Evolutionary conservation across 2,329 filamentous ascomycete genomes (phyloP), one percentile per base, ranked within the genome.

Genomic region (Cytospora paraplurivora): DNA sequence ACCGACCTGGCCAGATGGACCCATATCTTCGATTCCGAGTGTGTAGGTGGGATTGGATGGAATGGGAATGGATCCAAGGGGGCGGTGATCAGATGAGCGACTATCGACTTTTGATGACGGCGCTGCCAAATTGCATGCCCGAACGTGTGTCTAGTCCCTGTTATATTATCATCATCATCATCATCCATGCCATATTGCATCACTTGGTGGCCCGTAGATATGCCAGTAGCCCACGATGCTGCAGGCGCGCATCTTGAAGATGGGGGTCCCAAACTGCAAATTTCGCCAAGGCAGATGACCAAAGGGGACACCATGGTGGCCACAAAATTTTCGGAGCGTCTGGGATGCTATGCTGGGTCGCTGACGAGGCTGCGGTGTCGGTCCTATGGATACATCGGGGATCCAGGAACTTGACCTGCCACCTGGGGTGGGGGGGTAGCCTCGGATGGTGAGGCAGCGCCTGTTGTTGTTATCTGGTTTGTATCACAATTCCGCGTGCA

Each of bases 21-120:
- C 63, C 63, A 63, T 65, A 52, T 38, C 51, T 49, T 55, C 50
- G 59, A 56, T 61, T 27, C 62, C 47, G 17, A n/a, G 44, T 21
- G 44, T 21, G 44, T 44, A 44, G 37, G 56, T 55, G 59, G 33
- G 53, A 49, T 37, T 52, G 44, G 44, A 53, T 63, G 64, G 53
- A 61, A 61, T 58, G 50, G 61, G 61, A 49, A 57, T 55, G 57
- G 61, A 60, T 60, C 56, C 56, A 47, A 54, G 38, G 51, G 57
- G 58, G 38, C 27, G 64, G 52, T 64, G 62, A 64, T 66, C 64
- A 64, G 64, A 66, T 64, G 64, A 66, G 62, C 59, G 64, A 57
- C 62, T 64, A 51, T 62, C 62, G 49, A 62, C 57, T 58, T 56
- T 58, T 56, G 33, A 41, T 50, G 59, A 56, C 35, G 64, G 47